These are phyloP conservation scores for Sporothrix globosa DNA, from an alignment of 2,329 filamentous ascomycete genomes.

Conservation along the genomic window DNA sequence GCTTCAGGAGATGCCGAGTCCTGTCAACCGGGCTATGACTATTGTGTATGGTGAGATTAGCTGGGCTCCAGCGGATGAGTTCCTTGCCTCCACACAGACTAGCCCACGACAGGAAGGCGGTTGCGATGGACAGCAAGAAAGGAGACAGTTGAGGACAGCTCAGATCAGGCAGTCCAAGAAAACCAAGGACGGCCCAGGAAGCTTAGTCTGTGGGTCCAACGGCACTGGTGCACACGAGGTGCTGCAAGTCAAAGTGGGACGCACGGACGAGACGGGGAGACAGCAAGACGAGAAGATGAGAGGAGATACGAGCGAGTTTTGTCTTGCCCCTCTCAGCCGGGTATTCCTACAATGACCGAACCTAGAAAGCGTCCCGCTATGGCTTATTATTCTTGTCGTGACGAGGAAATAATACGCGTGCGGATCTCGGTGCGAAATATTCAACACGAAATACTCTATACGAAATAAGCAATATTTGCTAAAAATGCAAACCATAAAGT, in stretches of 20 bases:
- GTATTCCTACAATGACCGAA: not conserved
- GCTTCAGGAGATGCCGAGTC: not conserved
- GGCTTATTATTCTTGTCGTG: not conserved
- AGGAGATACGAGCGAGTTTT: not conserved
- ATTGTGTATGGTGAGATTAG: not conserved
- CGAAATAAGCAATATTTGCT: too few relatives aligned
- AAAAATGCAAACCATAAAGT: too few relatives aligned
- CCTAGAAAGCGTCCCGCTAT: not conserved
- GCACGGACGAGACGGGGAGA: not conserved
- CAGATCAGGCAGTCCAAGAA: not conserved
- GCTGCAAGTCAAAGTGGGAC: not conserved
- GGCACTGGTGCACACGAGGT: not conserved
- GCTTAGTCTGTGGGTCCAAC: conserved; percentile 20
- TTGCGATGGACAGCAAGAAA: not conserved
- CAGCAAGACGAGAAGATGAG: not conserved
- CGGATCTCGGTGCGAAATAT: not conserved
- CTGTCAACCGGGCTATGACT: not conserved
- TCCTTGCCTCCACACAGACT: not conserved
- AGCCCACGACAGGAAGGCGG: conserved; percentile 19
- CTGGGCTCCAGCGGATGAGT: not conserved
- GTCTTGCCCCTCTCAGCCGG: conserved; percentile 2
- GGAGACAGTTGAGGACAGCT: not conserved
- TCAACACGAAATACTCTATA: too few relatives aligned
- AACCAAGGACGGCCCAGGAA: conserved; percentile 7
- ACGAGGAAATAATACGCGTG: too few relatives aligned